Evolutionary conservation across 2,329 filamentous ascomycete genomes (phyloP), one percentile per base, ranked within the genome.

Genomic region (Colletotrichum lini): DNA sequence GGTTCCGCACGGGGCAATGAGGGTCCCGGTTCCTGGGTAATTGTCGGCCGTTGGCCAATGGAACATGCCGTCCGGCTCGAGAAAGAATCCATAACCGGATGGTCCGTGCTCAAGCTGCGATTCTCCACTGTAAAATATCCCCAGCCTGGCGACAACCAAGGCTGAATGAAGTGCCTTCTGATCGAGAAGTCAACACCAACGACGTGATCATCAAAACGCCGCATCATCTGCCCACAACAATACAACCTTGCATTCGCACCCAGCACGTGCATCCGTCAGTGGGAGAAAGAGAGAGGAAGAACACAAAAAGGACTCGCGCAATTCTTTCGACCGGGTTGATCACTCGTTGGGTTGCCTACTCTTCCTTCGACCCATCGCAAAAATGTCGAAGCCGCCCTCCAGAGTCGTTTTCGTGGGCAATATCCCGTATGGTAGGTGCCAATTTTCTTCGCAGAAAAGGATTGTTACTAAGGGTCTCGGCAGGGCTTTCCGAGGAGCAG

Each of bases 401-500:
- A 90, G 92, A 73, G 92, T 95, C 38, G 92, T 96, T 72, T 96
- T 96, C 80, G 93, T 96, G 70, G 94, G 93, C 74, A 95, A 96
- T 78, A 95, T 94, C 75, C 91, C 92, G n/a, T 95, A 95, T 82
- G 93, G 92, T 92, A 83, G 75, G 83, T 77, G 8, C 3, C 2
- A 23, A n/a, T 6, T 7, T 2, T 30, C 13, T 0, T 40, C 4
- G 2, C 35, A 21, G 15, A 23, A n/a, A 23, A 23, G 12, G 3
- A 21, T 16, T 44, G 57, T n/a, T 60, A 9, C 47, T 44, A 8
- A 30, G n/a, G 38, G 13, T 21, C 12, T n/a, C 26, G 30, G n/a
- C 78, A 98, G 95, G 96, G 74, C 91, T 98, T 74, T 97, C 95
- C 40, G 96, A 99, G 84, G 95, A 98, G 81, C 94, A 98, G 80